Conservation (phyloP, 805 yeast species). For the Saccharomycopsis capsularis region DNA sequence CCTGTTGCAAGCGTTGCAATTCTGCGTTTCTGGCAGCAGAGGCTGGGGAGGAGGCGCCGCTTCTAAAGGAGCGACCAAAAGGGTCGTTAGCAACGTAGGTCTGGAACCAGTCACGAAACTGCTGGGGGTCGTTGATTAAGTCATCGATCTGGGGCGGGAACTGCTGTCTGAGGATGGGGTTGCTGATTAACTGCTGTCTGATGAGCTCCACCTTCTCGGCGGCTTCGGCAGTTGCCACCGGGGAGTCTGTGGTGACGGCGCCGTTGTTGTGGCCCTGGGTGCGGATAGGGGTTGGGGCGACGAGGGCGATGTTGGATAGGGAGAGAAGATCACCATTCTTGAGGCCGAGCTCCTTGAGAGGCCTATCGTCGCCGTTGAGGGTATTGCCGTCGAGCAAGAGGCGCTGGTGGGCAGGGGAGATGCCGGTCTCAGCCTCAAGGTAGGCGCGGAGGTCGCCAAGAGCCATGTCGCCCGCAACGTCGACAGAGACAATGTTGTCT, state of each 20-base stretch:
- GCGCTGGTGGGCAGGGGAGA: conserved; percentile 41
- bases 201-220: conserved; percentile 34
- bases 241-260: neutral
- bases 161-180: conserved; percentile 35
- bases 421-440: conserved; percentile 60
- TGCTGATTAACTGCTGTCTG: conserved; percentile 41
- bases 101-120: conserved; percentile 9
- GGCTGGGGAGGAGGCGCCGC: conserved; percentile 23
- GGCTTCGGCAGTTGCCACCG: neutral
- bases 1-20: conserved; percentile 44
- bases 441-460: conserved; percentile 67
- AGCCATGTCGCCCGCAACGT: conserved; percentile 57
- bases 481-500: conserved; percentile 49
- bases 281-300: neutral
- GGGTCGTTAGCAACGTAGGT: neutral
- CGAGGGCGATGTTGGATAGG: neutral
- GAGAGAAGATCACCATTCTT: conserved; percentile 56
- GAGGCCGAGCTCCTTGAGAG: conserved; percentile 43
- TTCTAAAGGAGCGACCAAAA: neutral
- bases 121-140: conserved; percentile 1
- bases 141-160: conserved; percentile 23
- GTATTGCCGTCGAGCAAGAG: conserved; percentile 41
- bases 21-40: conserved; percentile 40
- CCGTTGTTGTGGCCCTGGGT: neutral
- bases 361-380: conserved; percentile 28